phyloP scores from a whole-genome alignment of 1,284 basidiomycete species.

The Cryptococcus jaspeensis region DNA sequence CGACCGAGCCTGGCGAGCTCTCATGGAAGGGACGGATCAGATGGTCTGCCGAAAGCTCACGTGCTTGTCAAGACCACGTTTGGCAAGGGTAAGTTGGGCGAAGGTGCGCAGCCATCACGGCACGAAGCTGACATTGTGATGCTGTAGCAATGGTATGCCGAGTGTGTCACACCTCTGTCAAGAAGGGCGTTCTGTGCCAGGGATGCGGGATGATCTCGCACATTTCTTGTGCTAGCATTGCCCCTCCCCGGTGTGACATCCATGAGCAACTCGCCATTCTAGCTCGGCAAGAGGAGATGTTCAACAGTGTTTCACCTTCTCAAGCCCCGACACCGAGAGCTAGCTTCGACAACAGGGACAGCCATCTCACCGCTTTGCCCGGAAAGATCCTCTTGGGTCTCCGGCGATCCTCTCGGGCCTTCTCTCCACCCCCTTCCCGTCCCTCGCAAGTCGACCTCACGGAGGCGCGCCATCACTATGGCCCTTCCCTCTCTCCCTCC shows the following conservation, averaged over 20 bases:
- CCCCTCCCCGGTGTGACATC: conserved; percentile 77
- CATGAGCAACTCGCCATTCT: conserved; percentile 37
- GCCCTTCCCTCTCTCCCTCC: background rate
- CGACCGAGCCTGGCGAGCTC: conserved; percentile 28
- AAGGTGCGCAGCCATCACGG: conserved; percentile 13
- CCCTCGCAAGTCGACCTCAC: conserved; percentile 13
- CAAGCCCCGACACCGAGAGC: conserved; percentile 15
- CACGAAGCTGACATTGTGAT: conserved; percentile 3
- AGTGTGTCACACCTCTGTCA: conserved; percentile 75
- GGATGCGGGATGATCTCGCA: conserved; percentile 88
- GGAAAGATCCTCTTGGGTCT: conserved; percentile 21
- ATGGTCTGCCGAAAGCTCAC: conserved; percentile 59
- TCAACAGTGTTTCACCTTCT: conserved; percentile 12
- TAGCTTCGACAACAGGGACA: conserved; percentile 8
- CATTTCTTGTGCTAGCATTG: conserved; percentile 69
- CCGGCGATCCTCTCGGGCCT: conserved; percentile 16
- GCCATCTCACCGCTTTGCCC: conserved; percentile 15
- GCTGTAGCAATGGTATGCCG: conserved; percentile 76
- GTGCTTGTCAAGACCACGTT: conserved; percentile 89
- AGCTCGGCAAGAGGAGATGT: conserved; percentile 31
- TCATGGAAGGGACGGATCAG: conserved; percentile 49
- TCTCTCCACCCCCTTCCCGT: conserved; percentile 1
- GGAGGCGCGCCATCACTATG: background rate
- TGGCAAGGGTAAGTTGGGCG: conserved; percentile 81
- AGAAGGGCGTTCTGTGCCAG: conserved; percentile 85